phyloP scores from a whole-genome alignment of 1,284 basidiomycete species.

The Gomphus bonarii region DNA sequence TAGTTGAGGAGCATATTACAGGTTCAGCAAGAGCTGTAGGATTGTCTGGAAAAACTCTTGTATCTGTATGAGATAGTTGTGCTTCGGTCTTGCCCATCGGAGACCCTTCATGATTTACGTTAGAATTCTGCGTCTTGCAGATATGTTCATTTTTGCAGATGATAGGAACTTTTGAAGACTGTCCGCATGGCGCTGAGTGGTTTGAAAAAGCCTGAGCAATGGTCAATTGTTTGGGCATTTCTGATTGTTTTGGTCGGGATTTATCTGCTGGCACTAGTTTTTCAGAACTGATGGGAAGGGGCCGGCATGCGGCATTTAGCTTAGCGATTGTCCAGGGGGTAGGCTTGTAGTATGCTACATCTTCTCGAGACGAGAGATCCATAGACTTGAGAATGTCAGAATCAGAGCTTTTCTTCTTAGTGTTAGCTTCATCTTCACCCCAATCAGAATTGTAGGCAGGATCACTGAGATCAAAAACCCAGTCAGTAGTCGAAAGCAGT shows the following conservation, averaged over 20 bases:
- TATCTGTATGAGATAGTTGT: not conserved
- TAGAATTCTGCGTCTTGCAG: not conserved
- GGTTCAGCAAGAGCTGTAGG: not conserved
- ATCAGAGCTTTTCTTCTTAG: slow-evolving; percentile 12
- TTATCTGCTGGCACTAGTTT: not conserved
- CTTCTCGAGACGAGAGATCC: slow-evolving; percentile 47
- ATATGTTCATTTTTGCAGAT: not conserved
- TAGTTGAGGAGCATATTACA: not conserved
- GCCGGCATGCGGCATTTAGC: slow-evolving; percentile 52
- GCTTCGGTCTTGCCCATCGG: not conserved
- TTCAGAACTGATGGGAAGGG: not conserved
- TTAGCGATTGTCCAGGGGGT: slow-evolving; percentile 71
- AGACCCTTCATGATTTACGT: not conserved
- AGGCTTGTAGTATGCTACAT: slow-evolving; percentile 49
- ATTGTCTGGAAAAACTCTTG: not conserved
- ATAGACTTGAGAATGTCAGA: slow-evolving; percentile 35
- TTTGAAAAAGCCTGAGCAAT: not conserved
- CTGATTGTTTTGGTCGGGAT: not conserved
- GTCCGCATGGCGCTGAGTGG: not conserved
- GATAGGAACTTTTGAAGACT: not conserved
- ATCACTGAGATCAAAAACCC: slow-evolving; percentile 26
- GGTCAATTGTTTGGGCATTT: not conserved
- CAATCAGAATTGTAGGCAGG: slow-evolving; percentile 18
- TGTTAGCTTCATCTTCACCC: slow-evolving; percentile 1
- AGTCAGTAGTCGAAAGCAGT: slow-evolving; percentile 13